Evolutionary conservation across 2,329 filamentous ascomycete species (phyloP), one percentile per base, ranked within the genome.

Genomic region (Neopestalotiopsis rosae): DNA sequence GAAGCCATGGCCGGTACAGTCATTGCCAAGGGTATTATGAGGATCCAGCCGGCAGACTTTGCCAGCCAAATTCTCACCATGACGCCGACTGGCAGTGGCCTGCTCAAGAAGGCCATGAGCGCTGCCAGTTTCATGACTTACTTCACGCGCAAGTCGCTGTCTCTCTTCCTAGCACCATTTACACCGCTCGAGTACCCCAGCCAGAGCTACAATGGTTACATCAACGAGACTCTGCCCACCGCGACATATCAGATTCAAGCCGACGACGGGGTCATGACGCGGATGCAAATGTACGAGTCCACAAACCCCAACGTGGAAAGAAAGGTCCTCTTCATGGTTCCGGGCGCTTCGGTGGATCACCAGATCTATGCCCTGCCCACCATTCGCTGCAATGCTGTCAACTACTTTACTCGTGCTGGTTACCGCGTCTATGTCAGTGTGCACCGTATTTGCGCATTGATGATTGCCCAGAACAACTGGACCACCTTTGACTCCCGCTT

Each of bases 331-430:
- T 84, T 91, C 69, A 85, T 91, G 82, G 83, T 91, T 59, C 88
- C 89, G 0, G 90, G 89, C 24, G 88, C 89, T 0, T 83, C 87
- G 1, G 89, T 91, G 1, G 87, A 91, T 75, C 87, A 91, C 72
- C 86, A 89, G 71, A 89, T 91, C 66, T 91, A 83, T 71, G 85
- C 89, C 0, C 81, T 90, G 34, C 89, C 89, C 1, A 91, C 89
- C 2, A 89, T 91, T 67, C 83, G 84, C n/a, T 86, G 85, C 71
- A 91, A 91, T 75, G 84, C 88, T 0, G 84, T 91, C 70, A 88
- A 91, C 74, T 90, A 90, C 78, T 88, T 91, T 75, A 87, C 84
- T 2, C 80, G 84, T 1, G 86, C 85, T 0, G 90, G 90, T 9
- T 90, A 91, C 78, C 84, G 86, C 5, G 86, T 90, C 20, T 91